Base-by-base conservation (phyloP, 257 asterid species). In the Apocynum venetum region DNA sequence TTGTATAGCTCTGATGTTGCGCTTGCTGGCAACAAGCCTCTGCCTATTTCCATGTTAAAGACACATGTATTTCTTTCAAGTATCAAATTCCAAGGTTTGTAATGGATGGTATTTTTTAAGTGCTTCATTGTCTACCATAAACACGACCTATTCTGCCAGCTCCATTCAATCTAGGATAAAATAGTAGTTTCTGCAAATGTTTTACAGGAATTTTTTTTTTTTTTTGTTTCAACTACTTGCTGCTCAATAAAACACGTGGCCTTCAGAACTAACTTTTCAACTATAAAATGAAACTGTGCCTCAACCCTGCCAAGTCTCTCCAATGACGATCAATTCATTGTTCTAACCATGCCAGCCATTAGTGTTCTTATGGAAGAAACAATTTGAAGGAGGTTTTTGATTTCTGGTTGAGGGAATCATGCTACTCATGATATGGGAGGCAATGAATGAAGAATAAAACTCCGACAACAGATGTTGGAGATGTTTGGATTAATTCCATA, bases 11-110 rank as follows among this genome's bases (percentile, higher is more conserved):
- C 13, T 53, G 35, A 41, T 80, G 60, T 57, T 79, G 66, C 82
- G 75, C 72, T 77, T 43, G 84, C 81, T 80, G 78, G 61, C 80
- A 80, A 71, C 73, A 79, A 79, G 60, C 66, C 81, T 79, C 83
- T 82, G 83, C 76, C 82, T 81, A 57, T 48, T 48, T 38, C 81
- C 82, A 44, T 77, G 77, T 63, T 82, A 41, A 81, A 83, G 59
- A 69, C 61, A 11, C 69, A 35, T 63, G 69, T 10, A 35, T 71
- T 71, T n/a, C 35, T 2, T n/a, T 3, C 1, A 35, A 25, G 75
- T 14, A 72, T 14, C 61, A 25, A 72, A 48, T 72, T 49, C 76
- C 76, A 51, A 72, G 38, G 63, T 72, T 63, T 25, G 31, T 31
- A 7, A 66, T 2, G 20, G 4, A 71, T 4, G 14, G 14, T 31